A percentile compares a stretch with the other conserved stretches of the same genome.
Conservation (phyloP, 306 rosid species). For the Echinosophora koreensis region DNA sequence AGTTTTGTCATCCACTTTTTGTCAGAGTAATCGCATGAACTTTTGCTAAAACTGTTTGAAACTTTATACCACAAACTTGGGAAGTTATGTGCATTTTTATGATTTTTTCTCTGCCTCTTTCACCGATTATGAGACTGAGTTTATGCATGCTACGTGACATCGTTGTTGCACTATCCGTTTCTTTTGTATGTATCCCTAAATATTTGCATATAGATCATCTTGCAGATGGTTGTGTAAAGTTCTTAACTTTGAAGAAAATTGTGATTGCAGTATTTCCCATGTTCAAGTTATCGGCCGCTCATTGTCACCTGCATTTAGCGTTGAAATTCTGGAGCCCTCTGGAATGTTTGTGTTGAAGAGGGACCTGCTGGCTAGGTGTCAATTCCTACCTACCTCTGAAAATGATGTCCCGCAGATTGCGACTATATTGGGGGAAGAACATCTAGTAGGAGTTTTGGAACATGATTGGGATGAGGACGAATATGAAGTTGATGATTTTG, state of each 20-base stretch:
- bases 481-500: conserved; percentile 58
- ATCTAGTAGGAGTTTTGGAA: conserved; percentile 32
- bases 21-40: background rate
- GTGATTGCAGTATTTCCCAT: conserved; percentile 72
- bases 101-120: background rate
- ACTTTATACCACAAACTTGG: background rate
- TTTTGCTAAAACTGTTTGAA: background rate
- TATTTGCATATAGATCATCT: background rate
- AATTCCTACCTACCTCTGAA: conserved; percentile 43
- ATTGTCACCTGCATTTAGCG: conserved; percentile 69
- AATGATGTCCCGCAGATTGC: conserved; percentile 22
- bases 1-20: background rate
- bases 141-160: background rate
- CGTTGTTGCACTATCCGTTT: background rate
- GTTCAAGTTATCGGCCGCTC: conserved; percentile 73
- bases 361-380: conserved; percentile 42
- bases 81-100: background rate
- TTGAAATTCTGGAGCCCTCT: conserved; percentile 64
- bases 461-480: conserved; percentile 61
- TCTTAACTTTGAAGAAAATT: conserved; percentile 36
- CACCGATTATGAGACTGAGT: background rate
- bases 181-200: background rate
- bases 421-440: too few relatives aligned
- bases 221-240: conserved; percentile 26
- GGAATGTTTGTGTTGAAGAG: conserved; percentile 68